Base-by-base conservation (phyloP, 345 rosid genomes). In the Rhizophora apiculata region DNA sequence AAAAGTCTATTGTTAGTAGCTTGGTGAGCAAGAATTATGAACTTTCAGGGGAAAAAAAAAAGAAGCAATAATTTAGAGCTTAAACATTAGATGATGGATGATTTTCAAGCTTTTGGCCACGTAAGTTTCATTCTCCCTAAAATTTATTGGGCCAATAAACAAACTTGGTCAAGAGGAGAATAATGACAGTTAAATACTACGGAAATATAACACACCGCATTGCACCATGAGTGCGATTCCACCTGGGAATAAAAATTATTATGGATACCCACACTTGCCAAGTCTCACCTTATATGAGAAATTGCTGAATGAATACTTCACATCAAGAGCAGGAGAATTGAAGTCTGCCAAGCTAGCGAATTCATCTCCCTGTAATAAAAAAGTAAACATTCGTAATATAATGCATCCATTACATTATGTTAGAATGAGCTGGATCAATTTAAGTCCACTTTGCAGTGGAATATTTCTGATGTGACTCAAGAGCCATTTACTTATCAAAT, bases 271-370 rank as follows among this genome's bases (percentile, higher is more conserved):
- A 29, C 49, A 2, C 52, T 63, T 27, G 9, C 9, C 20, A 60
- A 55, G 49, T 60, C 85, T 78, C 48, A 89, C 98, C 99, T 95
- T 92, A 77, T 82, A 95, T 52, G 98, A 92, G 83, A 95, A 95
- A 78, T 95, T 95, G 76, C 97, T 92, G 80, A 95, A 95, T 2
- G 98, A 95, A 73, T 95, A 92, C 74, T 86, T 85, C 78, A 86
- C 89, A 30, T 92, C 80, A 72, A 85, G 91, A 56, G 81, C 76
- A 2, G 96, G 87, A 61, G 88, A 78, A 20, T 78, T 74, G 65
- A 95, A 90, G 56, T 90, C 98, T 39, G 96, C 83, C 82, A 95
- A 76, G 81, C 87, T 92, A 62, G 91, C 88, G 67, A 85, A 95
- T 70, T 88, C 91, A 60, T 89, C 99, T 30, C 87, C 96, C 99